A percentile compares a stretch with the other conserved stretches of the same genome.
Conservation (phyloP, 2,329 filamentous ascomycete genomes). For the Cercospora canescens region DNA sequence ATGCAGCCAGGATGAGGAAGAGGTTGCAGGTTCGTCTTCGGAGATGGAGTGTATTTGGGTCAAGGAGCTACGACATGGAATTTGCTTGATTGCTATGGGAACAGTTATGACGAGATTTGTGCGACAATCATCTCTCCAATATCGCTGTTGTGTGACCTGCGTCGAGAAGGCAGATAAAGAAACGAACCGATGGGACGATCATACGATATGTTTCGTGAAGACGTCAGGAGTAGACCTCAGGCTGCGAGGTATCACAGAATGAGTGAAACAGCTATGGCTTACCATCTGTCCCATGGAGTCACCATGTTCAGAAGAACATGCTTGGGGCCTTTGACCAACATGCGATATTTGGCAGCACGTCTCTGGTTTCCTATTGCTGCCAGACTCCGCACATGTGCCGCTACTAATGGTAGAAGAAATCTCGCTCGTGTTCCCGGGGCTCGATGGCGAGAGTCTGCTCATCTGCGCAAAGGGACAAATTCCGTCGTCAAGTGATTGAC, state of each 20-base stretch:
- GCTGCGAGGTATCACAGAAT: too few species aligned
- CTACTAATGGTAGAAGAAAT: neutral
- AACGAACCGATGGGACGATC: neutral
- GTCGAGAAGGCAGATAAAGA: neutral
- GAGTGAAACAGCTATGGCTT: too few species aligned
- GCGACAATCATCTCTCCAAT: neutral
- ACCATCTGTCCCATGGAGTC: too few species aligned
- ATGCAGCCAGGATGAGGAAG: neutral
- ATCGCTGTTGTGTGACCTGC: neutral
- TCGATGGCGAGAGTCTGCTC: neutral
- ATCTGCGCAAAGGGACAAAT: neutral
- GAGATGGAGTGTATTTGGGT: neutral
- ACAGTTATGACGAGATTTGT: neutral
- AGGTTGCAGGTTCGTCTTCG: neutral
- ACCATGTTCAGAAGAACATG: too few species aligned
- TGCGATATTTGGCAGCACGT: neutral
- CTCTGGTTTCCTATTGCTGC: neutral
- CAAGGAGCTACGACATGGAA: neutral
- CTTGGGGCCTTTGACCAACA: neutral
- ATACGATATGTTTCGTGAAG: neutral
- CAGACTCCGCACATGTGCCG: neutral
- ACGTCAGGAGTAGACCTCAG: neutral
- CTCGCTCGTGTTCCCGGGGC: neutral
- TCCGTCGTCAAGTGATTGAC: neutral
- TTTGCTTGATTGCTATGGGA: conserved; percentile 1